Evolutionary conservation across 371 early-diverging fungal species (phyloP), one percentile per base, ranked within the genome.

Genomic region (Mucor irregularis): DNA sequence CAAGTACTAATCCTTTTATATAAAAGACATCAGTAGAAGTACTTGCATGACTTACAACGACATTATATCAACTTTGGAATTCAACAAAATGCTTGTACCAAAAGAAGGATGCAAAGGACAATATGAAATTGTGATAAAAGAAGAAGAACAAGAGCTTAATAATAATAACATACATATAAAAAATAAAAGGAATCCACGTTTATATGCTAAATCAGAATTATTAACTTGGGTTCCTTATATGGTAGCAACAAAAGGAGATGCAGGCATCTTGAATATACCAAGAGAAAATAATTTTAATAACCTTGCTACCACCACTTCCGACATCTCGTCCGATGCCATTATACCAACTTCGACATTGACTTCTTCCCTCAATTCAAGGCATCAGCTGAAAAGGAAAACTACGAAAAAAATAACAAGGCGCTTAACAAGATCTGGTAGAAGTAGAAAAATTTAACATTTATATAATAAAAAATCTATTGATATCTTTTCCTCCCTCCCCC

Each of bases 31-130:
- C 28, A 17, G 19, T 50, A 73, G 84, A 81, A 4, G 67, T 38
- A 91, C 92, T 1, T 77, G 86, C 9, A 88, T 92, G 78, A 85
- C 87, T 0, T 48, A 67, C 13, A 85, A 90, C 35, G 92, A 92
- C 62, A 72, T 92, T 19, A 72, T 88, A 14, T 79, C 86, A 5
- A 88, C 90, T 0, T 58, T 91, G n/a, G 81, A 89, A 63, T 73
- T 73, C 4, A 81, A 76, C 43, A 57, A 66, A 29, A 77, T 84
- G 76, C 53, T 82, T 13, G 34, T 16, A 30, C 19, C 33, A 22
- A 47, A 38, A 39, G 45, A 58, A 5, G 24, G n/a, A n/a, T n/a
- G n/a, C n/a, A n/a, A 42, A 0, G 49, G 40, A 16, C 19, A 33
- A 6, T 58, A 58, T 30, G 38, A 58, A n/a, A 46, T 58, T 6